Evolutionary conservation across 192 early-diverging fungal species (phyloP).

Genomic region (Chytriomyces sp.): DNA sequence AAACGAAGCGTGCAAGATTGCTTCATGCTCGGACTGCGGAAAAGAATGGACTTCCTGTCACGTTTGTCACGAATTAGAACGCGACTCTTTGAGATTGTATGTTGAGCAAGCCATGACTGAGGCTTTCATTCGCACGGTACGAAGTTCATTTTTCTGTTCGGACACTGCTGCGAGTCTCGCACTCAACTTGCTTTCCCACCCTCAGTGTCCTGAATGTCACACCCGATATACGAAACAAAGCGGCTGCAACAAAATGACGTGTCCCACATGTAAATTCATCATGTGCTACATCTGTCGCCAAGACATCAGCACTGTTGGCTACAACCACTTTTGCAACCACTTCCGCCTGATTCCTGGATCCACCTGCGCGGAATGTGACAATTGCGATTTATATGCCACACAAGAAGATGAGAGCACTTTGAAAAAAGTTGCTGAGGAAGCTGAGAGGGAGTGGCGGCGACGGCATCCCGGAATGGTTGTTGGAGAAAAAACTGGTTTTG

Average conservation of each 20-base stretch:
- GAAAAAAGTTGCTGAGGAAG: slow-evolving; percentile 50
- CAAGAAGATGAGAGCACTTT: slow-evolving; percentile 55
- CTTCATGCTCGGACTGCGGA: slow-evolving; percentile 53
- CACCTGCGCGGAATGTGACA: slow-evolving; percentile 53
- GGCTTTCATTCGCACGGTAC: slow-evolving; percentile 66
- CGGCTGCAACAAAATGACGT: slow-evolving; percentile 72
- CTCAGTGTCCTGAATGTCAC: slow-evolving; percentile 60
- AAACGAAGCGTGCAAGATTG: slow-evolving; percentile 51
- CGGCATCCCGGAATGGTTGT: slow-evolving; percentile 32
- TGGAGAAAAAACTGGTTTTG: neutral
- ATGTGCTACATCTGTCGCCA: slow-evolving; percentile 72
- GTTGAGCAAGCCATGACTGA: slow-evolving; percentile 68
- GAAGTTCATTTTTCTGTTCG: neutral
- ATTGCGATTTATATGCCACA: slow-evolving; percentile 64
- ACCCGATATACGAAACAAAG: slow-evolving; percentile 61
- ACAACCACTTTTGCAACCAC: slow-evolving; percentile 68
- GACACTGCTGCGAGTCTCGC: neutral
- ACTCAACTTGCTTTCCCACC: neutral
- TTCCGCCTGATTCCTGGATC: slow-evolving; percentile 58
- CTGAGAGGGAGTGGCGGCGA: slow-evolving; percentile 48
- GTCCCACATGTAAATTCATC: slow-evolving; percentile 58
- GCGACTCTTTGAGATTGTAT: slow-evolving; percentile 60
- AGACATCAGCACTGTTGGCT: slow-evolving; percentile 60
- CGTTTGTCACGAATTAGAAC: slow-evolving; percentile 53
- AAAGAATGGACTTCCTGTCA: slow-evolving; percentile 52